These are phyloP conservation scores for Guadua angustifolia DNA, from an alignment of 176 grass and related monocot species.

Conservation along the genomic window DNA sequence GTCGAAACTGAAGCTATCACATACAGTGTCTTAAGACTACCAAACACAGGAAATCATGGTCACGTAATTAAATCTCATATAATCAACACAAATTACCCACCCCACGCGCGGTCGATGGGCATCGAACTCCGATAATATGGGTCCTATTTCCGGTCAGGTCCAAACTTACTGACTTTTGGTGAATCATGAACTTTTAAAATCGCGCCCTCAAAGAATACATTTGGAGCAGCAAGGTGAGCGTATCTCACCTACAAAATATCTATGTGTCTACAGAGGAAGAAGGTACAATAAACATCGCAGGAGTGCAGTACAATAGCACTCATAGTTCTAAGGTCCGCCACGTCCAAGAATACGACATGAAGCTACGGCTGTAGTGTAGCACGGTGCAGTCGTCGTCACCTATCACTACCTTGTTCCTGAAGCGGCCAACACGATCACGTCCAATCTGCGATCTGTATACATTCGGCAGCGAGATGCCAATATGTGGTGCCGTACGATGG, in stretches of 20 bases:
- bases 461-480: conserved; percentile 4
- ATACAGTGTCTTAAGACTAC: background rate
- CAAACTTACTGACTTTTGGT: no score
- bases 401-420: conserved; percentile 5
- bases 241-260: background rate
- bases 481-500: background rate
- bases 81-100: no score
- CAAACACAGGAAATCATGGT: background rate
- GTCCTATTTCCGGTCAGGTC: no score
- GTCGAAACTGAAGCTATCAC: no score
- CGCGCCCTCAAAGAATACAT: background rate
- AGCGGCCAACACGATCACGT: conserved; percentile 38
- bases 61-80: background rate
- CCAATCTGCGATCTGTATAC: conserved; percentile 26
- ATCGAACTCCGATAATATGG: no score
- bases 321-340: background rate
- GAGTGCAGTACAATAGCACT: background rate
- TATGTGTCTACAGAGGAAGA: background rate
- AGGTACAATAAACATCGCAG: background rate
- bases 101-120: no score
- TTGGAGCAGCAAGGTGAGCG: background rate
- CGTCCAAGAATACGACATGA: background rate
- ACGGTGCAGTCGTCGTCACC: conserved; percentile 9
- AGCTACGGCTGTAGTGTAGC: background rate
- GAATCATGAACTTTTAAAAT: background rate